Evolutionary conservation across 768 basidiomycete species (phyloP).

Genomic region (Hypholoma fasciculare): DNA sequence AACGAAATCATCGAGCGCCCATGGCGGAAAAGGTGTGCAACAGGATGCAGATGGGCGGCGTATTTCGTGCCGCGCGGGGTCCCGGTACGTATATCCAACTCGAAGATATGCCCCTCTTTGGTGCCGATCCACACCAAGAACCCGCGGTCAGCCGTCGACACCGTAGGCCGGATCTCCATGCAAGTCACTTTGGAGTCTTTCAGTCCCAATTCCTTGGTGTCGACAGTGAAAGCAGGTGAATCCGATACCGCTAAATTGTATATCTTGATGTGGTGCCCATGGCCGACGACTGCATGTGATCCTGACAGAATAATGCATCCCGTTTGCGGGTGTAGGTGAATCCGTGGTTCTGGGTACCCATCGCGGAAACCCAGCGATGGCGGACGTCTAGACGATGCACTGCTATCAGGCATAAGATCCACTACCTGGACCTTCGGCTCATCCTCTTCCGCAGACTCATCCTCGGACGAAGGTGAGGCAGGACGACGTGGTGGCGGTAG

Average conservation of each 20-base stretch:
- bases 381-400: conserved; percentile 60
- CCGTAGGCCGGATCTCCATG: conserved; percentile 71
- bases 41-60: conserved; percentile 61
- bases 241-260: conserved; percentile 58
- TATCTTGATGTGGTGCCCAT: conserved; percentile 57
- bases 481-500: conserved; percentile 62
- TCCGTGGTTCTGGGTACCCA: conserved; percentile 43
- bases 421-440: conserved; percentile 42
- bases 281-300: conserved; percentile 55
- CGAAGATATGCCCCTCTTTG: conserved; percentile 85
- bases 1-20: conserved; percentile 72
- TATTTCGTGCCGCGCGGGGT: conserved; percentile 55
- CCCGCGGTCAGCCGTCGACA: conserved; percentile 49
- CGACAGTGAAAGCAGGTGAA: conserved; percentile 46
- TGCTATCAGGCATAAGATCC: conserved; percentile 68
- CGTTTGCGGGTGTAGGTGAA: conserved; percentile 59
- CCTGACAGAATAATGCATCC: conserved; percentile 60
- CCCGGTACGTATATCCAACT: conserved; percentile 73
- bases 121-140: conserved; percentile 83
- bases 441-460: conserved; percentile 66
- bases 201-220: conserved; percentile 59
- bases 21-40: conserved; percentile 76
- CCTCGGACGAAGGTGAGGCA: conserved; percentile 41
- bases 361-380: conserved; percentile 42
- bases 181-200: conserved; percentile 75